Percentiles rank a stretch among this genome's conserved stretches.
Evolutionary conservation across 1,139 yeast genomes (phyloP).

Genomic region (Geotrichum restrictum): DNA sequence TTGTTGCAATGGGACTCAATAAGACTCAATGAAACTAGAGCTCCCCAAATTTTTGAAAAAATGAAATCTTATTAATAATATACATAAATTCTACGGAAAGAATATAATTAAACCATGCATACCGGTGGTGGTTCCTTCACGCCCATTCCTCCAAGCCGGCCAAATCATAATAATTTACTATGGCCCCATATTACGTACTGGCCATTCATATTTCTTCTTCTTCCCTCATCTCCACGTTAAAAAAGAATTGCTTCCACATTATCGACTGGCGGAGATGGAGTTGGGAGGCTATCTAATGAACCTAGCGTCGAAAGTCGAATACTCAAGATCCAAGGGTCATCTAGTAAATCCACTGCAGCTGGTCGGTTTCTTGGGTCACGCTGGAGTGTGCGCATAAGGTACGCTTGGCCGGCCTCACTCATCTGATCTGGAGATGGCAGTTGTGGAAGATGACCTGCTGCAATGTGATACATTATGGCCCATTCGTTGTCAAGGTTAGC

Average conservation of each 20-base stretch:
- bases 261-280: constrained; percentile 2
- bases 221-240: no score
- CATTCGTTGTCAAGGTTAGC: constrained; percentile 92
- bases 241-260: neutral
- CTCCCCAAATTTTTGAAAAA: no score
- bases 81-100: no score
- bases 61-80: no score
- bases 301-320: constrained; percentile 18
- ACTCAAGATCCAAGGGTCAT: constrained; percentile 72
- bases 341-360: constrained; percentile 76
- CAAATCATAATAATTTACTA: no score
- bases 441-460: constrained; percentile 89
- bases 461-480: constrained; percentile 98
- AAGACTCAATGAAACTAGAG: no score
- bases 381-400: constrained; percentile 71
- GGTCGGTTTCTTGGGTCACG: constrained; percentile 79
- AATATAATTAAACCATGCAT: no score
- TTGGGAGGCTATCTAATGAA: constrained; percentile 4
- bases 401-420: constrained; percentile 65
- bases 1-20: no score
- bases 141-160: no score
- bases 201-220: no score
- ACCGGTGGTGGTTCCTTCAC: no score
- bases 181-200: no score
- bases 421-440: constrained; percentile 77